A percentile compares a stretch with the other conserved stretches of the same genome.
Evolutionary conservation across 2,329 filamentous ascomycete genomes (phyloP).

Genomic region (Aspergillus eucalypticola): DNA sequence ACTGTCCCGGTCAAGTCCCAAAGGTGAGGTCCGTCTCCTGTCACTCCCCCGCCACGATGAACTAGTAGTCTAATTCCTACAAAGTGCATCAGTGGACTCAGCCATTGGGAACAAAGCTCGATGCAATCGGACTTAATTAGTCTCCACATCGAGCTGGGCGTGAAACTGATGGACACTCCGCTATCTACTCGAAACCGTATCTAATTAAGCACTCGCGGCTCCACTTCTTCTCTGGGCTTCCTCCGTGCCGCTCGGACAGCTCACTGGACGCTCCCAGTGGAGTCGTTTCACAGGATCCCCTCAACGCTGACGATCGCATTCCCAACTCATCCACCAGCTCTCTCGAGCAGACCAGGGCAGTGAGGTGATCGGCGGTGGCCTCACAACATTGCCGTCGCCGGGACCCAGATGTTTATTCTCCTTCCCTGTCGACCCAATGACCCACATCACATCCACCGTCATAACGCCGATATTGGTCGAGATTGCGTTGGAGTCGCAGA

Average conservation of each 20-base stretch:
- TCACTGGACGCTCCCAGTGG: conserved; percentile 1
- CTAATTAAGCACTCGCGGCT: conserved; percentile 5
- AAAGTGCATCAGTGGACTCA: too few species aligned
- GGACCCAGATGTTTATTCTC: conserved; percentile 7
- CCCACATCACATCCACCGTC: not conserved
- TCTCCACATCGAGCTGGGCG: not conserved
- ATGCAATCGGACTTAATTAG: too few species aligned
- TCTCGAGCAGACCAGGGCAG: not conserved
- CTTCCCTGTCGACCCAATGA: not conserved
- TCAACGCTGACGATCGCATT: conserved; percentile 6
- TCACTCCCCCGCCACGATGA: too few species aligned
- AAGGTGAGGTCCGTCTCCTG: not conserved
- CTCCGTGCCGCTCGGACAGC: conserved; percentile 3
- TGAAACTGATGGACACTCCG: conserved; percentile 1
- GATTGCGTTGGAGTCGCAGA: not conserved
- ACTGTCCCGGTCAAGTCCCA: not conserved
- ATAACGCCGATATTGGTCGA: not conserved
- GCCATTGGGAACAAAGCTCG: too few species aligned
- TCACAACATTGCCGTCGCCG: not conserved
- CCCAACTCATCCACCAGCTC: not conserved
- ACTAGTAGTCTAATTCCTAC: too few species aligned
- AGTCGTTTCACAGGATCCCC: conserved; percentile 1
- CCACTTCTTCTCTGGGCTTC: conserved; percentile 4
- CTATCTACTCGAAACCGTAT: conserved; percentile 6
- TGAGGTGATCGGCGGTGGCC: conserved; percentile 3